Conservation (phyloP, 805 yeast genomes). For the Metschnikowia hibisci region DNA sequence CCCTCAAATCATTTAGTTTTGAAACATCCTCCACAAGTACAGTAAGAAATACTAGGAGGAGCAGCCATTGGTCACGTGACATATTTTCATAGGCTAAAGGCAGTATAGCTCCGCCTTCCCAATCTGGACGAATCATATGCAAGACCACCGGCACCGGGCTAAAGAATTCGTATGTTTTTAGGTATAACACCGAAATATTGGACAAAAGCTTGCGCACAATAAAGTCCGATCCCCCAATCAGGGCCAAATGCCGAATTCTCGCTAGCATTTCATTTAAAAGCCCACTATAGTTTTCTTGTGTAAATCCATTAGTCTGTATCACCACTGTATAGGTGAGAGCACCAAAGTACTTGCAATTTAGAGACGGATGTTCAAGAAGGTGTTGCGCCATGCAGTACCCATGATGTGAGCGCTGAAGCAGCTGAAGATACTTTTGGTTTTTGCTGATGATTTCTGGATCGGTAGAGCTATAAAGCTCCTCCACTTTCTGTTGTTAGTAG, state of each 20-base stretch:
- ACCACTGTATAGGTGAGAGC: slow-evolving; percentile 74
- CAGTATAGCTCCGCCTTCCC: neutral
- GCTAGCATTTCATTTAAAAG: slow-evolving; percentile 9
- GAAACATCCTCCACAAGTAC: slow-evolving; percentile 51
- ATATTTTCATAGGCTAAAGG: neutral
- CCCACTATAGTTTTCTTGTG: slow-evolving; percentile 10
- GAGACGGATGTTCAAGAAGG: slow-evolving; percentile 40
- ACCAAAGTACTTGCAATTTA: slow-evolving; percentile 68
- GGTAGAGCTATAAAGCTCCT: slow-evolving; percentile 40
- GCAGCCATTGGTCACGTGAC: slow-evolving; percentile 2
- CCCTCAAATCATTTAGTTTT: slow-evolving; percentile 25
- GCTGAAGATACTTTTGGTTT: slow-evolving; percentile 55
- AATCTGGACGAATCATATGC: neutral
- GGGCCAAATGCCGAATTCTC: slow-evolving; percentile 3
- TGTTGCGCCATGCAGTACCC: slow-evolving; percentile 58
- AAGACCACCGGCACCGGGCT: slow-evolving; percentile 30
- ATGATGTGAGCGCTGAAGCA: slow-evolving; percentile 49
- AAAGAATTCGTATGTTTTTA: slow-evolving; percentile 38
- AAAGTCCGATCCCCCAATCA: slow-evolving; percentile 17
- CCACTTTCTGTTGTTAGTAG: slow-evolving; percentile 29
- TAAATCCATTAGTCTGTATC: slow-evolving; percentile 33
- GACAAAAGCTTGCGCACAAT: slow-evolving; percentile 59
- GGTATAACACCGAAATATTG: slow-evolving; percentile 47
- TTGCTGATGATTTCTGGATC: slow-evolving; percentile 35
- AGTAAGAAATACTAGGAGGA: slow-evolving; percentile 35